Base-by-base conservation (phyloP, 306 rosid genomes). In the Cicer chorassanicum region DNA sequence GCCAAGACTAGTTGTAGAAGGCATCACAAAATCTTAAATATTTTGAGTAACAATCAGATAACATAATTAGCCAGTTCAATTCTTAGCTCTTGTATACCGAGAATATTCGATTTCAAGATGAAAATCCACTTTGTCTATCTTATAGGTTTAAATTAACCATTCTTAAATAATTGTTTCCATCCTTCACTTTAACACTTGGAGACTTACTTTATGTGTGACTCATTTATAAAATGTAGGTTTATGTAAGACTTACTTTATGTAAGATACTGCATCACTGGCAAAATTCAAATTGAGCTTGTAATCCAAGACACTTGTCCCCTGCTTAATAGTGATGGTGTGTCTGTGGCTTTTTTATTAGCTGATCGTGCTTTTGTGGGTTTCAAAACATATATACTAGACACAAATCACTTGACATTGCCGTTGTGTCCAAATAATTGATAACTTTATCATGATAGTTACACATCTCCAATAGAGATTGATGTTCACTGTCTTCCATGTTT, bases 211-310 rank as follows among this genome's bases (percentile, higher is more conserved):
- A 24, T 24, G 34, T 24, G 34, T 24, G 34, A 24, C 34, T 24
- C 34, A 24, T 24, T 24, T 24, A 24, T 24, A 24, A 48, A 46
- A 16, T 16, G 18, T 16, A 16, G 18, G 18, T 16, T 16, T 16
- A 16, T 16, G 18, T 16, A 16, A 16, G 18, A 16, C 18, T 16
- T 16, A 16, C 18, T 16, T 16, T 16, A 16, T 16, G 18, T 16
- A 16, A 16, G 18, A 16, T 16, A 16, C 18, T 16, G 18, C 44
- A 41, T 44, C 49, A 39, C 54, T 44, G 21, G 77, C 80, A 63
- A 76, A 80, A 40, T 73, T 53, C 43, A 8, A 84, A 36, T 76
- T 76, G 80, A 84, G 78, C 45, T 84, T 54, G 50, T 51, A 14
- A n/a, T 15, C 55, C 36, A 44, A 5, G 59, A 65, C 81, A 82